Conservation (phyloP, 2,329 filamentous ascomycete genomes). For the Aspergillus oerlinghausenensis region DNA sequence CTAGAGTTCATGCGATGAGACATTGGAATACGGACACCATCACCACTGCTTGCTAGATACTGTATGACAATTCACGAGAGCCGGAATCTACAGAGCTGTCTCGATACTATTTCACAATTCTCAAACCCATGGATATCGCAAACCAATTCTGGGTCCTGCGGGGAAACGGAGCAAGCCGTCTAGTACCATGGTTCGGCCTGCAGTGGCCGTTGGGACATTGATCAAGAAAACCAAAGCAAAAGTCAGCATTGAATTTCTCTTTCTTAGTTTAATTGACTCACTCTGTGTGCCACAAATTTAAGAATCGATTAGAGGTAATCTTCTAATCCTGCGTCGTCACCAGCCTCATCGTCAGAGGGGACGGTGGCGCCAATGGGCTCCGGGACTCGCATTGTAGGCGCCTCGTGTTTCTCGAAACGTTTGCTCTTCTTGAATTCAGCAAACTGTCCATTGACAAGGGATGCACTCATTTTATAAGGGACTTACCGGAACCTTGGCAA, state of each 20-base stretch:
- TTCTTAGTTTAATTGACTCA: neutral
- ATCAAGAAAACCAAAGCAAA: neutral
- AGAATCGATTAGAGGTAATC: conserved; percentile 12
- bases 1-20: neutral
- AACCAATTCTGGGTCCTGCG: neutral
- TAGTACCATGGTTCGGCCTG: neutral
- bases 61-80: neutral
- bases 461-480: neutral
- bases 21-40: neutral
- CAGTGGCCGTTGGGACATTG: neutral
- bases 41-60: neutral
- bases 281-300: too few species aligned
- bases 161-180: neutral
- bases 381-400: conserved; percentile 13
- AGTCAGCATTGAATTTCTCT: neutral
- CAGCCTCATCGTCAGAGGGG: conserved; percentile 19
- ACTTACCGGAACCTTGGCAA: conserved; percentile 23
- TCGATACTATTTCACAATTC: neutral
- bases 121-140: neutral
- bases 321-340: conserved; percentile 16
- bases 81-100: neutral
- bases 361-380: conserved; percentile 12
- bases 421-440: conserved; percentile 15
- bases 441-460: neutral
- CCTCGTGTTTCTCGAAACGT: conserved; percentile 16